Percentiles rank a stretch among this genome's conserved stretches.
Evolutionary conservation across 106 monocot species (phyloP).

Genomic region (Chionographis japonica): DNA sequence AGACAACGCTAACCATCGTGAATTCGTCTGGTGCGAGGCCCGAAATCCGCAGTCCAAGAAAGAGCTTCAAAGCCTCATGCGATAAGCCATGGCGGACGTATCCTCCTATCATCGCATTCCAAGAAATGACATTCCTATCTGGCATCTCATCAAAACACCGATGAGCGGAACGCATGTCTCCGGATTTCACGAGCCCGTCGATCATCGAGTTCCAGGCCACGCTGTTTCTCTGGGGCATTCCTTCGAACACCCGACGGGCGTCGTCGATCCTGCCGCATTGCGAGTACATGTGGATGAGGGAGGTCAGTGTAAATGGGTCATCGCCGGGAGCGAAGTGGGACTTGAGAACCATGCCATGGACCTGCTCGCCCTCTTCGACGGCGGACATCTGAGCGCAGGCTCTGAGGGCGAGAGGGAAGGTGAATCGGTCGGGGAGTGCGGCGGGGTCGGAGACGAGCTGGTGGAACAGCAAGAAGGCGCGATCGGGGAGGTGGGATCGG

Average conservation of each 20-base stretch:
- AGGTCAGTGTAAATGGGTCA: conserved; percentile 9
- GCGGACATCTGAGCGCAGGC: conserved; percentile 28
- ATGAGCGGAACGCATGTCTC: conserved; percentile 11
- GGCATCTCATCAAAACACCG: conserved; percentile 26
- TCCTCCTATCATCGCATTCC: conserved; percentile 28
- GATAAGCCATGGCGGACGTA: conserved; percentile 4
- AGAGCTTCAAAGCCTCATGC: conserved; percentile 26
- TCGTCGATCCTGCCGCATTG: conserved; percentile 17
- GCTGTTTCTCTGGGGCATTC: conserved; percentile 17
- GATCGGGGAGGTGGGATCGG: neutral
- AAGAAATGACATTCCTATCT: conserved; percentile 27
- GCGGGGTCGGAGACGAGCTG: neutral
- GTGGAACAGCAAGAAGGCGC: conserved; percentile 10
- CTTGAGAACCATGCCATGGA: conserved; percentile 24
- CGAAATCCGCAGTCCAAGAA: conserved; percentile 2
- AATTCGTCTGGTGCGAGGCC: conserved; percentile 27
- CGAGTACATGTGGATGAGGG: conserved; percentile 26
- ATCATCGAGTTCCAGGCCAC: conserved; percentile 32
- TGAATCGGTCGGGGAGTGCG: conserved; percentile 13
- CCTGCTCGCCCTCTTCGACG: conserved; percentile 15
- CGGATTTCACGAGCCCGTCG: conserved; percentile 17
- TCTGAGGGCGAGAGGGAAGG: conserved; percentile 21
- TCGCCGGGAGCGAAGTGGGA: neutral
- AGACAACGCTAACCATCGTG: conserved; percentile 24
- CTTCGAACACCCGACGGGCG: conserved; percentile 28